Conservation (phyloP, 371 early-diverging fungal genomes). For the Rhizopus arrhizus region DNA sequence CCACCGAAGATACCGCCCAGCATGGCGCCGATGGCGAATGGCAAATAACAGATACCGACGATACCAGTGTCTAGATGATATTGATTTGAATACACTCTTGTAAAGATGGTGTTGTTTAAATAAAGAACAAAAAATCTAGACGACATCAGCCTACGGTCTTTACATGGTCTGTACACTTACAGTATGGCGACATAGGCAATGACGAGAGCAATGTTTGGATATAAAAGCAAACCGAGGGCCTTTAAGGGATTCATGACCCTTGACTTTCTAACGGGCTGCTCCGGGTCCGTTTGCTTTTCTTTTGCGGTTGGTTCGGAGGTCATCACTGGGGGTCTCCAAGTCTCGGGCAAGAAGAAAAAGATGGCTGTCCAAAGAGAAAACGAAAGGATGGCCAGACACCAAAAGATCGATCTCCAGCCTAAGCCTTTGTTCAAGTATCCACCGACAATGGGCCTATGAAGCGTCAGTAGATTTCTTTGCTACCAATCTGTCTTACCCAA, state of each 20-base stretch:
- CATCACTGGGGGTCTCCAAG: conserved; percentile 24
- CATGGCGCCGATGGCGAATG: conserved; percentile 35
- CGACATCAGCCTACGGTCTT: not conserved
- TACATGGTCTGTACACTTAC: conserved; percentile 32
- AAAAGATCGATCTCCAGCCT: conserved; percentile 50
- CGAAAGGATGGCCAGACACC: conserved; percentile 34
- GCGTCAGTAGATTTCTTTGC: not conserved
- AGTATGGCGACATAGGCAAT: conserved; percentile 34
- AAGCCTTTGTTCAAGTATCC: conserved; percentile 47
- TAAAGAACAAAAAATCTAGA: conserved; percentile 37
- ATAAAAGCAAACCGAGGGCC: conserved; percentile 30
- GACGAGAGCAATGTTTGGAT: conserved; percentile 34
- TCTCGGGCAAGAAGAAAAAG: conserved; percentile 49
- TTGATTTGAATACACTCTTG: conserved; percentile 36
- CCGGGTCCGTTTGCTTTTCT: conserved; percentile 4
- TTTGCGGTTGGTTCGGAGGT: not conserved
- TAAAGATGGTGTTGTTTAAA: conserved; percentile 36
- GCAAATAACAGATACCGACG: conserved; percentile 42
- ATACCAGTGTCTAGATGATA: conserved; percentile 33
- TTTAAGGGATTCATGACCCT: conserved; percentile 34
- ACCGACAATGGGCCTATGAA: conserved; percentile 44
- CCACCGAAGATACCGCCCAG: conserved; percentile 46
- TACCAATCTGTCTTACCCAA: conserved; percentile 28
- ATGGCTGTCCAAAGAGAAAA: conserved; percentile 31
- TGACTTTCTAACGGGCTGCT: not conserved